Conservation (phyloP, 441 rosid species). For the Pelargonium australe region DNA sequence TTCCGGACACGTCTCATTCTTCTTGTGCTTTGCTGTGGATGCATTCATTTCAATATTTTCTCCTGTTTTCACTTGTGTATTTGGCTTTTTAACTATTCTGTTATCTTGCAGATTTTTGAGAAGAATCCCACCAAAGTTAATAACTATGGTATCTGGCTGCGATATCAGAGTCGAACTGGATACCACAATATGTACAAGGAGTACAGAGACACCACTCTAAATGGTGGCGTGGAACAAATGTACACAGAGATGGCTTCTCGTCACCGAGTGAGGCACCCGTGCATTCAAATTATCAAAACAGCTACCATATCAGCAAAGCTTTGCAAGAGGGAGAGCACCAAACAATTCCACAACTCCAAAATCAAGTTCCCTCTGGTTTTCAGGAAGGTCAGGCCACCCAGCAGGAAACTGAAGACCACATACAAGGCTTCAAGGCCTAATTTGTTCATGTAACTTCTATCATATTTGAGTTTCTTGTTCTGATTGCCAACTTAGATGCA, state of each 20-base stretch:
- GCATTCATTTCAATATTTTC: too few relatives aligned
- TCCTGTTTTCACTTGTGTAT: background rate
- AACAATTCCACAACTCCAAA: constrained; percentile 41
- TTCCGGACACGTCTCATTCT: too few relatives aligned
- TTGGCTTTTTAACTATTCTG: background rate
- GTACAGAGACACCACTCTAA: constrained; percentile 37
- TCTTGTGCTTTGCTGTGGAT: background rate
- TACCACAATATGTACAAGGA: constrained; percentile 51
- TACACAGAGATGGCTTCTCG: constrained; percentile 49
- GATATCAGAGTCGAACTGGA: constrained; percentile 43
- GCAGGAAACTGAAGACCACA: constrained; percentile 40
- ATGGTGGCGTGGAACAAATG: constrained; percentile 45
- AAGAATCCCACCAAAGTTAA: constrained; percentile 39
- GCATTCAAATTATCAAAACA: constrained; percentile 43
- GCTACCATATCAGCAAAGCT: constrained; percentile 37
- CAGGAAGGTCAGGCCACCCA: constrained; percentile 43
- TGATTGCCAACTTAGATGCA: background rate
- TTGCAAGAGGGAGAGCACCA: constrained; percentile 43
- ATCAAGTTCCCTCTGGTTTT: constrained; percentile 41
- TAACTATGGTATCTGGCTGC: constrained; percentile 42
- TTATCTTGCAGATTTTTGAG: constrained; percentile 32
- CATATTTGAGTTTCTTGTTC: background rate
- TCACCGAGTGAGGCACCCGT: constrained; percentile 42
- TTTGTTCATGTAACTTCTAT: constrained; percentile 27
- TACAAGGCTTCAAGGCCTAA: constrained; percentile 42